Conservation (phyloP, 345 rosid species). For the Syzygium grande region DNA sequence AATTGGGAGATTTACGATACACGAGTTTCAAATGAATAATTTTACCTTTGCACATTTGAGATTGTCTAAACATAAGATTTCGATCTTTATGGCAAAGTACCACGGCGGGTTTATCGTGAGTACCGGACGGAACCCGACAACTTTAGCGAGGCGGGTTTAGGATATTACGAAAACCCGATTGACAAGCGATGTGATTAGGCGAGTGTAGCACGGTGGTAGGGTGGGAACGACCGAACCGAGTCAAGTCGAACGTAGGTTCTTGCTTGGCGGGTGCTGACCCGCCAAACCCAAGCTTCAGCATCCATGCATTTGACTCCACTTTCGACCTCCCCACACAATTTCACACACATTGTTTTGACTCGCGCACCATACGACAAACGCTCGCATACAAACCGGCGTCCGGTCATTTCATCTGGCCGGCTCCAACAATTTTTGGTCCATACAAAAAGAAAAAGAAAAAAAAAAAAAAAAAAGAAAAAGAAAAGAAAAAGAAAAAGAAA, state of each 20-base stretch:
- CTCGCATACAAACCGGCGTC: background rate
- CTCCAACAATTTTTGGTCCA: background rate
- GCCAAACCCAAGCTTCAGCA: too few relatives aligned
- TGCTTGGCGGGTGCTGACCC: too few relatives aligned
- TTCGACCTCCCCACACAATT: background rate
- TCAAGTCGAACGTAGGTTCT: too few relatives aligned
- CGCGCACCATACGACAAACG: background rate
- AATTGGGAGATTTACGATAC: background rate
- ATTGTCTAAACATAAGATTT: background rate
- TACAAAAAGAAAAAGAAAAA: too few relatives aligned
- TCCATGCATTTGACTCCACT: too few relatives aligned
- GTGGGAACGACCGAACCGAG: too few relatives aligned
- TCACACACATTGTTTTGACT: background rate
- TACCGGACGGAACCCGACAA: background rate
- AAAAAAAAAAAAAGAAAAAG: too few relatives aligned
- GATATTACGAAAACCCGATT: background rate
- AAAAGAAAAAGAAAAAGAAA: too few relatives aligned
- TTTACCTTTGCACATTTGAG: background rate
- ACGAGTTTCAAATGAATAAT: background rate
- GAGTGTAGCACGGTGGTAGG: too few relatives aligned
- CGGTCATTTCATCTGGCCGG: background rate
- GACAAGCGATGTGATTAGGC: background rate
- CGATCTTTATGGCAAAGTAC: background rate
- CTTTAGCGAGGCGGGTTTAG: fast-evolving
- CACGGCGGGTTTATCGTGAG: background rate